These are phyloP conservation scores for Rachicladosporium sp. DNA, from an alignment of 2,329 filamentous ascomycete species.

Conservation along the genomic window DNA sequence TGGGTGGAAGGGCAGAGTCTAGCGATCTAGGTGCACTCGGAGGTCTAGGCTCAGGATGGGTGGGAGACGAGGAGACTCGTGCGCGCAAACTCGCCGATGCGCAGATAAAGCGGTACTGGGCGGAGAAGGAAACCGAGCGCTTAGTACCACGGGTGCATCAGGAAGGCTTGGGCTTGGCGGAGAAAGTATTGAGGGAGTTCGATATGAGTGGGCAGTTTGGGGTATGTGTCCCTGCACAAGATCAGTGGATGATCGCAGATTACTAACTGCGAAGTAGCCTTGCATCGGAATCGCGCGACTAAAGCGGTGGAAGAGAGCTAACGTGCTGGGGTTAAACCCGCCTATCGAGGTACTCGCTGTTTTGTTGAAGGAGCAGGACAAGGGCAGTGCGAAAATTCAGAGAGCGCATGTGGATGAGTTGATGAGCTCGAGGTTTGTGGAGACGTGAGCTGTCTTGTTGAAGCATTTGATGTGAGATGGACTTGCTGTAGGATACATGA, in stretches of 20 bases:
- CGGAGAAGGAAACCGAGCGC: conserved; percentile 54
- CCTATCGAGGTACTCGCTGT: conserved; percentile 85
- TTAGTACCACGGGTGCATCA: conserved; percentile 66
- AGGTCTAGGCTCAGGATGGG: conserved; percentile 28
- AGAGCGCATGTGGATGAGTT: conserved; percentile 63
- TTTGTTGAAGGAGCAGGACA: conserved; percentile 57
- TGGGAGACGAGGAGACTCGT: conserved; percentile 34
- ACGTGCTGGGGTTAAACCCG: conserved; percentile 67
- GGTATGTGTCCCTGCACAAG: conserved; percentile 42
- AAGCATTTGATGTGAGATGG: too few relatives aligned
- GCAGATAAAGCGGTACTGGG: conserved; percentile 70
- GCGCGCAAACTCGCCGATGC: conserved; percentile 55
- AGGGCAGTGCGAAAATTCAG: conserved; percentile 42
- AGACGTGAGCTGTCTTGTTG: conserved; percentile 15
- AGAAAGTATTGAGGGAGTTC: conserved; percentile 85
- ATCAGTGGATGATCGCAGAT: too few relatives aligned
- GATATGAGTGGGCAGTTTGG: conserved; percentile 87
- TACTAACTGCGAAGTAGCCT: conserved; percentile 43
- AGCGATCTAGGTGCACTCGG: conserved; percentile 32
- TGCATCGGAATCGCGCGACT: conserved; percentile 73
- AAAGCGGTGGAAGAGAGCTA: conserved; percentile 79
- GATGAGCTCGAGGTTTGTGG: conserved; percentile 38
- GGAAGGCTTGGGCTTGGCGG: conserved; percentile 53
- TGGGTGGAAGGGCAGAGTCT: conserved; percentile 18
- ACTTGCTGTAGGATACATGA: too few relatives aligned